These are phyloP conservation scores for Lagerstroemia speciosa DNA, from an alignment of 345 rosid genomes.

Conservation along the genomic window DNA sequence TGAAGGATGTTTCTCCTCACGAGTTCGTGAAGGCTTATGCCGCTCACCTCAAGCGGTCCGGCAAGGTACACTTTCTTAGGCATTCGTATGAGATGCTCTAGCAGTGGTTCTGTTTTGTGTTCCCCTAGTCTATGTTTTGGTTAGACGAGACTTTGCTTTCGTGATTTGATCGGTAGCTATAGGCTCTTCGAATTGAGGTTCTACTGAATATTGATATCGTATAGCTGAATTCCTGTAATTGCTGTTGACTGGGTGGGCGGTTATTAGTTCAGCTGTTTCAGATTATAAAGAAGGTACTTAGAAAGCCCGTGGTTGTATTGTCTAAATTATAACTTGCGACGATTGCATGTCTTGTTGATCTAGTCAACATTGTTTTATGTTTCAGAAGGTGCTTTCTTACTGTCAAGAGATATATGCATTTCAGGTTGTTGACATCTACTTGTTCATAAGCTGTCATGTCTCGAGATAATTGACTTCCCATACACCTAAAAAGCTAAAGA, in stretches of 20 bases:
- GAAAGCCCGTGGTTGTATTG: neutral
- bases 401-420: neutral
- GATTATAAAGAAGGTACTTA: neutral
- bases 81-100: neutral
- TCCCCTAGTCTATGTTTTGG: neutral
- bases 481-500: neutral
- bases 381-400: neutral
- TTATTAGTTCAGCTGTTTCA: neutral
- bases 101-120: no score
- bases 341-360: no score
- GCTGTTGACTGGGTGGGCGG: neutral
- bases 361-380: no score
- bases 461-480: neutral
- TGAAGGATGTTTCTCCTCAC: conserved; percentile 81
- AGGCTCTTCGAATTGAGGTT: no score
- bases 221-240: neutral
- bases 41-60: conserved; percentile 87
- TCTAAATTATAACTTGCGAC: neutral
- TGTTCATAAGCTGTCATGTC: neutral
- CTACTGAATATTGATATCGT: neutral
- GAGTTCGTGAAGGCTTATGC: conserved; percentile 82
- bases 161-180: neutral
- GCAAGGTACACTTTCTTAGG: conserved; percentile 62
- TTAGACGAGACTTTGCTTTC: neutral
- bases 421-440: neutral